phyloP scores from a whole-genome alignment of 108 stramenopile genomes.

The Stephanodiscus triporus region DNA sequence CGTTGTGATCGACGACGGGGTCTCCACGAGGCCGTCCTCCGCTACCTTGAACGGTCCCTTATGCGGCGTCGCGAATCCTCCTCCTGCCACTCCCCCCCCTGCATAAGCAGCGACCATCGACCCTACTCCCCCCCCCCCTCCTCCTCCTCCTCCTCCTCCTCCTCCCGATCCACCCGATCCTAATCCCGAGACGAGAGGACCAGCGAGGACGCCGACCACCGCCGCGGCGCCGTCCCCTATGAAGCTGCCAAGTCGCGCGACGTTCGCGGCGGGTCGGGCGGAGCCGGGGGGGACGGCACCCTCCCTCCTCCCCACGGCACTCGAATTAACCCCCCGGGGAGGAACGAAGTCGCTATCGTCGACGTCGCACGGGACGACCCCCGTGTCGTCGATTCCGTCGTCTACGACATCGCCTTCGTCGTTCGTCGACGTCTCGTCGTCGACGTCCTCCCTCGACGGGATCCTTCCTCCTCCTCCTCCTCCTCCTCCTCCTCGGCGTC shows the following conservation, averaged over 20 bases:
- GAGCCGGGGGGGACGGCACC: background rate
- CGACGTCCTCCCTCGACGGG: background rate
- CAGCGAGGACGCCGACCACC: background rate
- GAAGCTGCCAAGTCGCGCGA: background rate
- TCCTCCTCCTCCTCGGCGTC: conserved; percentile 26
- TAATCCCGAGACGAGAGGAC: background rate
- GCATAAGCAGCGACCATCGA: conserved; percentile 15
- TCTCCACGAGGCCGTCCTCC: conserved; percentile 11
- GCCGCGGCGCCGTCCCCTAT: background rate
- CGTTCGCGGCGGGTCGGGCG: background rate
- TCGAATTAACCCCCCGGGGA: background rate
- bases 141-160: background rate
- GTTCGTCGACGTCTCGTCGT: background rate
- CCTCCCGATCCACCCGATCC: no score
- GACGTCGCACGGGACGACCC: background rate
- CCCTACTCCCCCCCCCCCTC: background rate
- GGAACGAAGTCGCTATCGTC: background rate
- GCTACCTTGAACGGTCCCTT: conserved; percentile 28
- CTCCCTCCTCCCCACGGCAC: background rate
- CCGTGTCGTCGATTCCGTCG: background rate
- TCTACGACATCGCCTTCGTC: background rate
- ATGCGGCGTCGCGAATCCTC: conserved; percentile 24
- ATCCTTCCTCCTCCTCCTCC: background rate
- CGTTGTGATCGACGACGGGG: conserved; percentile 36
- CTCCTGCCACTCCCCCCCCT: background rate